A percentile compares a stretch with the other conserved stretches of the same genome.
Conservation (phyloP, 345 rosid genomes). For the Eucalyptus polyanthemos region DNA sequence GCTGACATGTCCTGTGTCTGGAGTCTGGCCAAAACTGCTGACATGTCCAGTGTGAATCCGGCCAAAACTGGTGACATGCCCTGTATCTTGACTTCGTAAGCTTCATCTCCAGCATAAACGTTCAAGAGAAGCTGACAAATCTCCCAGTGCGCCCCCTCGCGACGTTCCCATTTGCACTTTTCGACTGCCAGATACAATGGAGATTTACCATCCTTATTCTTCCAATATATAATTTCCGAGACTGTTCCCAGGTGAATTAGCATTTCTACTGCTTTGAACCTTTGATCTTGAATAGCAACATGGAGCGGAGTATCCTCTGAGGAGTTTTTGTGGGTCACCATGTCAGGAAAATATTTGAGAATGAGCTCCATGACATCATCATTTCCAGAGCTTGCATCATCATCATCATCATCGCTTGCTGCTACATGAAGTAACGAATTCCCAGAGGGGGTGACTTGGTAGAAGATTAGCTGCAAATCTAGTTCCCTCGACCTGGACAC, state of each 20-base stretch:
- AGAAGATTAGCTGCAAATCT: rapidly evolving
- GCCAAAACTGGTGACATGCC: not conserved
- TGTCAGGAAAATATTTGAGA: rapidly evolving
- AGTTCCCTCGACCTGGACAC: rapidly evolving
- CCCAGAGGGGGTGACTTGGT: not conserved
- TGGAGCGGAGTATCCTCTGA: not conserved
- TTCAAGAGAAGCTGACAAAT: not conserved
- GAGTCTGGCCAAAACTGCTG: no score
- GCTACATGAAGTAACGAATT: no score
- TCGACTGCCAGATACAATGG: not conserved
- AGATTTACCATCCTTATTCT: not conserved
- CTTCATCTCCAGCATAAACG: not conserved
- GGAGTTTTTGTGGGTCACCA: rapidly evolving
- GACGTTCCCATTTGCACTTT: rapidly evolving
- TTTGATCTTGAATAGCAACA: rapidly evolving
- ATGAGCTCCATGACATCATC: not conserved
- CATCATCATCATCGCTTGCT: no score
- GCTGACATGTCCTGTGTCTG: no score
- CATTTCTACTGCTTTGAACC: rapidly evolving
- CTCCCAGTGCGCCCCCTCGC: rapidly evolving
- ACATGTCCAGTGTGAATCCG: no score
- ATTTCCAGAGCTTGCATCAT: not conserved
- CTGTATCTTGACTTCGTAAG: not conserved
- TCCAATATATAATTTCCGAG: not conserved
- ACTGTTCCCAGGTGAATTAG: rapidly evolving